Evolutionary conservation across 2,329 filamentous ascomycete genomes (phyloP).

Genomic region (Aureobasidium sp.): DNA sequence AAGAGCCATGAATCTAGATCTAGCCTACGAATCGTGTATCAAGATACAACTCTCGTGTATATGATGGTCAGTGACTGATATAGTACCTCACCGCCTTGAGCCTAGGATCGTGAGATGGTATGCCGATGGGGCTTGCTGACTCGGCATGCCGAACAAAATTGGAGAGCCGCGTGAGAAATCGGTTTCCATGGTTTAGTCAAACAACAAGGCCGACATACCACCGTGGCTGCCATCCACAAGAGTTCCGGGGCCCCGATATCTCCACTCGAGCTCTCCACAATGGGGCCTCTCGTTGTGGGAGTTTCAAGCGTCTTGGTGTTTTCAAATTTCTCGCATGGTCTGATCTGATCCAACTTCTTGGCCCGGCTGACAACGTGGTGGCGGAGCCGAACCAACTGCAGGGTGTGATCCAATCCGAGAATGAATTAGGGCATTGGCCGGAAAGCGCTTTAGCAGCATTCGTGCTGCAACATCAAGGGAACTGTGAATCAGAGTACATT

Average conservation of each 20-base stretch:
- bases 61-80: not conserved
- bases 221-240: not conserved
- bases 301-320: constrained; percentile 4
- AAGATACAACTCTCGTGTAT: not conserved
- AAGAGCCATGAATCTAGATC: not conserved
- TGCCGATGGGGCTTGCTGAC: not conserved
- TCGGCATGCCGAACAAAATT: not conserved
- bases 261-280: constrained; percentile 7
- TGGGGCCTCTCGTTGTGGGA: not conserved
- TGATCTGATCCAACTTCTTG: constrained; percentile 3
- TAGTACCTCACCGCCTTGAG: not conserved
- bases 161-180: not conserved
- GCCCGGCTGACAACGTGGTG: not conserved
- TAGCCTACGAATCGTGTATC: not conserved
- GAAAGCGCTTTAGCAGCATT: not conserved
- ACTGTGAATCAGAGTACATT: not conserved
- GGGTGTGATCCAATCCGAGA: not conserved
- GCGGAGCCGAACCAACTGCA: not conserved
- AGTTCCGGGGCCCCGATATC: not conserved
- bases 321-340: not conserved
- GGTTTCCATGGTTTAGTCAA: not conserved
- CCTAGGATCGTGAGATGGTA: not conserved
- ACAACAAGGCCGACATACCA: constrained; percentile 3
- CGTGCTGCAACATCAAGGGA: not conserved
- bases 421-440: not conserved